A percentile compares a stretch with the other conserved stretches of the same genome.
These are phyloP conservation scores for Irpex sp. DNA, from an alignment of 1,284 basidiomycete species.

Conservation along the genomic window DNA sequence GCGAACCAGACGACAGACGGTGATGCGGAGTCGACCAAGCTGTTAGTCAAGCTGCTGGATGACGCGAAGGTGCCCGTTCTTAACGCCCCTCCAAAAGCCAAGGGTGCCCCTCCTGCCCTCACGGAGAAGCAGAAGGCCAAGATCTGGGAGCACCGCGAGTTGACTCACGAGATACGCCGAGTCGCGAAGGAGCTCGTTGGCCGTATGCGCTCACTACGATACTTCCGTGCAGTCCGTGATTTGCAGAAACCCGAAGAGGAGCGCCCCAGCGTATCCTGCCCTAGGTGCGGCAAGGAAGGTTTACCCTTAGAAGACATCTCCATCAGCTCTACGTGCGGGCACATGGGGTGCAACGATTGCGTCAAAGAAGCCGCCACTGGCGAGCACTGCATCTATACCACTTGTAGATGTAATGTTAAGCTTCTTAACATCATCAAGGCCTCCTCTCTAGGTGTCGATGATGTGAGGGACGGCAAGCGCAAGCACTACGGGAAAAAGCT, in stretches of 20 bases:
- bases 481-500: conserved; percentile 88
- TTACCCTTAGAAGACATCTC: conserved; percentile 69
- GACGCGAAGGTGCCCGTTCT: conserved; percentile 47
- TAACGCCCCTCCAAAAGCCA: conserved; percentile 37
- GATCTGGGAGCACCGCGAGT: conserved; percentile 81
- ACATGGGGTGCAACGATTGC: conserved; percentile 75
- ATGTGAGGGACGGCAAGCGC: conserved; percentile 66
- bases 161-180: conserved; percentile 79
- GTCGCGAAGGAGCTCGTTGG: conserved; percentile 85
- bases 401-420: conserved; percentile 54
- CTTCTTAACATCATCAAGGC: conserved; percentile 78
- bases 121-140: conserved; percentile 52
- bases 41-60: conserved; percentile 55
- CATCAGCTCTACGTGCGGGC: conserved; percentile 86
- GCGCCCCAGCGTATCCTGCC: conserved; percentile 56
- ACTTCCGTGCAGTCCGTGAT: conserved; percentile 87
- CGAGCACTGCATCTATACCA: conserved; percentile 78
- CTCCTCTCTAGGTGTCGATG: conserved; percentile 79
- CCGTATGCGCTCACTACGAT: conserved; percentile 82
- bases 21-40: conserved; percentile 67
- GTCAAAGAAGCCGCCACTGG: conserved; percentile 66
- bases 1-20: conserved; percentile 55
- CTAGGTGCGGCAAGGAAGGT: conserved; percentile 47
- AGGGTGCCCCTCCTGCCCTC: conserved; percentile 48
- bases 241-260: conserved; percentile 68